Base-by-base conservation (phyloP, 148 eudicot genomes). In the Rhododendron williamsianum region DNA sequence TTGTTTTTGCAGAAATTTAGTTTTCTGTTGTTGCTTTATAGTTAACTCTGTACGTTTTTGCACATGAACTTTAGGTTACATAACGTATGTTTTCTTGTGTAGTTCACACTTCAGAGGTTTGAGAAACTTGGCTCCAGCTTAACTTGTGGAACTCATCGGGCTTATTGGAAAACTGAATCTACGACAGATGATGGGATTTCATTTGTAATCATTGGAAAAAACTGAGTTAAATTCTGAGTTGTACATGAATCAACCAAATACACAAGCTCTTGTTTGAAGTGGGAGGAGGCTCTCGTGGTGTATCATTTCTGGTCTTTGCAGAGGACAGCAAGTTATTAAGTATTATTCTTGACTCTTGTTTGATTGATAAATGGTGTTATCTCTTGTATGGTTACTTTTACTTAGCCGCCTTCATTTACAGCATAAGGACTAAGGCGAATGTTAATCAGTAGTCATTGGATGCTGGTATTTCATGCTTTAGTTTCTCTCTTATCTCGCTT, bases 101-200 rank as follows among this genome's bases (percentile, higher is more conserved):
- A 11, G 54, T 12, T 11, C 16, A 51, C 54, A 71, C 41, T 81
- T 38, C 48, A 81, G 27, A 38, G 69, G 67, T n/a, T 81, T 58
- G 19, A 23, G 19, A 81, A 81, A 58, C 72, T 81, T 81, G 73
- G 51, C 73, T 11, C 83, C 23, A 12, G 83, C 46, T 60, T 58
- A 60, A 81, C 49, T 30, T 18, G 21, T 81, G 48, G 82, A 58
- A 60, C 51, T 21, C 51, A 21, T 58, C 73, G 38, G 36, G 23
- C 49, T 43, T 23, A 60, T 63, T 82, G 36, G 54, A 4, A 4
- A 43, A 41, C 84, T 65, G 76, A 74, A 38, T 74, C 76, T 25
- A 35, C 56, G 76, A 63, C 36, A n/a, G n/a, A 16, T 82, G 51
- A 43, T 33, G n/a, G 35, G 67, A 56, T 10, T 65, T 82, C 41